Conservation (phyloP, 495 filamentous ascomycete species). For the Choiromyces venosus region DNA sequence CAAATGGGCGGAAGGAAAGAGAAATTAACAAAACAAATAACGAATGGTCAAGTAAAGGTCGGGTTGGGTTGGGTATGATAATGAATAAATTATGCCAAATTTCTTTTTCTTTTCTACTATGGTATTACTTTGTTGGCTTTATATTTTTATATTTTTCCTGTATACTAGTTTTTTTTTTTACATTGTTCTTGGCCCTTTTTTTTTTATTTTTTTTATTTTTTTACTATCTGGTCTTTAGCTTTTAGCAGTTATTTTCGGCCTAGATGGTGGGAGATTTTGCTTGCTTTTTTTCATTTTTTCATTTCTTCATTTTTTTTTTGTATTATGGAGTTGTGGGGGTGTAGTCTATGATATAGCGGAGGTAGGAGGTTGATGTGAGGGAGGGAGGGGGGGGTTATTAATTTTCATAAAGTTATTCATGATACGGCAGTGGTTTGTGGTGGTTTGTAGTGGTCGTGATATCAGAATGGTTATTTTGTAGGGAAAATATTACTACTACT, state of each 20-base stretch:
- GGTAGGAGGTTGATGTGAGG: too few relatives aligned
- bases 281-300: slow-evolving; percentile 13
- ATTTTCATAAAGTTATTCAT: too few relatives aligned
- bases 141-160: not conserved
- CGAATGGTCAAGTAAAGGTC: slow-evolving; percentile 21
- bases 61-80: slow-evolving; percentile 33
- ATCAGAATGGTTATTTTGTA: too few relatives aligned
- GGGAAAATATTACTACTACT: too few relatives aligned
- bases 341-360: too few relatives aligned
- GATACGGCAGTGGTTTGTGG: too few relatives aligned
- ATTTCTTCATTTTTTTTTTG: not conserved
- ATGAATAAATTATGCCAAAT: slow-evolving; percentile 31
- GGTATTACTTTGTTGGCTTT: slow-evolving; percentile 1
- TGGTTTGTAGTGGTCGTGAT: too few relatives aligned
- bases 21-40: slow-evolving; percentile 14
- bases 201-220: slow-evolving; percentile 13
- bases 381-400: too few relatives aligned
- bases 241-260: slow-evolving; percentile 8
- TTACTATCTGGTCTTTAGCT: slow-evolving; percentile 15
- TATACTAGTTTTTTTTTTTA: slow-evolving; percentile 11
- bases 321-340: not conserved
- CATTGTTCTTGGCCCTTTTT: slow-evolving; percentile 7
- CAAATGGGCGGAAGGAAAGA: too few relatives aligned
- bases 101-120: slow-evolving; percentile 28
- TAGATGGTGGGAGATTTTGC: slow-evolving; percentile 10